phyloP scores from a whole-genome alignment of 2,329 filamentous ascomycete species.

The Fusarium graminum region DNA sequence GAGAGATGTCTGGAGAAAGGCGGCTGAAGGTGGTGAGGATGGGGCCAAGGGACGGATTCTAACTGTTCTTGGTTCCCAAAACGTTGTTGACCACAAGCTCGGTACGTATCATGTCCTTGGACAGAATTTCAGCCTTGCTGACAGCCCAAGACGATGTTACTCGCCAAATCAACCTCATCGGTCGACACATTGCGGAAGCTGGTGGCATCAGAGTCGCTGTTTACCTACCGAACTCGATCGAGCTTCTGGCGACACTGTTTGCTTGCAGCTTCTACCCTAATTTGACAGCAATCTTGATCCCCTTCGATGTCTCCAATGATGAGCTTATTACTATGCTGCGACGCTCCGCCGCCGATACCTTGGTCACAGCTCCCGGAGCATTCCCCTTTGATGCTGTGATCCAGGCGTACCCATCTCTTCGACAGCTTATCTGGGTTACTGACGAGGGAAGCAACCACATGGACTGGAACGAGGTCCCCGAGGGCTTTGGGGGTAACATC shows the following conservation, averaged over 20 bases:
- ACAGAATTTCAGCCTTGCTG: conserved; percentile 9
- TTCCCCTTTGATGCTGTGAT: conserved; percentile 82
- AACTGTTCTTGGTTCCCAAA: conserved; percentile 82
- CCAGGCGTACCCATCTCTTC: conserved; percentile 76
- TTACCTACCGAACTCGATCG: conserved; percentile 92
- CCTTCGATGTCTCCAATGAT: conserved; percentile 80
- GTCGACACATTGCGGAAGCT: conserved; percentile 78
- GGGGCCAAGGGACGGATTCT: conserved; percentile 79
- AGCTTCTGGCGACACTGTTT: conserved; percentile 85
- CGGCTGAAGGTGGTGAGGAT: conserved; percentile 72
- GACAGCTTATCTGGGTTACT: conserved; percentile 90
- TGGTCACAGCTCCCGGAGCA: conserved; percentile 88
- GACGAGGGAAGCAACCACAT: conserved; percentile 91
- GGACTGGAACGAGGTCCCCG: conserved; percentile 92
- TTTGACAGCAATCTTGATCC: conserved; percentile 85
- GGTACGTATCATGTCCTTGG: conserved; percentile 56
- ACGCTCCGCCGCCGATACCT: conserved; percentile 79
- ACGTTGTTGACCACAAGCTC: conserved; percentile 78
- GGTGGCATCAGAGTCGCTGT: conserved; percentile 84
- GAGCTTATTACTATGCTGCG: conserved; percentile 79
- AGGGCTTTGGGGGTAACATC: conserved; percentile 78
- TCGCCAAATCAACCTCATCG: conserved; percentile 88
- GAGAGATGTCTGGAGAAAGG: conserved; percentile 88
- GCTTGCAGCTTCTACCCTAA: conserved; percentile 88
- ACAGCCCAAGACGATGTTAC: conserved; percentile 73